phyloP scores from a whole-genome alignment of 306 rosid species.

The Alnus glutinosa region DNA sequence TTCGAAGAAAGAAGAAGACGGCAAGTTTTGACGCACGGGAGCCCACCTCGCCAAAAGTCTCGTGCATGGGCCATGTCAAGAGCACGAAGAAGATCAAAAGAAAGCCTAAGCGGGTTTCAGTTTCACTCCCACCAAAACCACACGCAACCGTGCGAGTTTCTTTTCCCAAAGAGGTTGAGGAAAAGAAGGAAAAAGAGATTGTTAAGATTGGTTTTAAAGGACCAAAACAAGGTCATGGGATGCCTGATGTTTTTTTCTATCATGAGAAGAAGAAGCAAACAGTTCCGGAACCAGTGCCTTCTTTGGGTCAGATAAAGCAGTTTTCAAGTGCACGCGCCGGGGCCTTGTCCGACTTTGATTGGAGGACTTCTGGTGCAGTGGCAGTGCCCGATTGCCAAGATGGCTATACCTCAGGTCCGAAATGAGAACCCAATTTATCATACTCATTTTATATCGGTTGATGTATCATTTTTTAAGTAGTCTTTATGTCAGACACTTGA shows the following conservation, averaged over 20 bases:
- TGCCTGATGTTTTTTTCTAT: background rate
- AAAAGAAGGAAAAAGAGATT: conserved; percentile 29
- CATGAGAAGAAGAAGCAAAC: conserved; percentile 15
- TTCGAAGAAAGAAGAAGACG: conserved; percentile 38
- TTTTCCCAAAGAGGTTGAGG: conserved; percentile 15
- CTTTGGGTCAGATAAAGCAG: conserved; percentile 21
- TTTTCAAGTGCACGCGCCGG: conserved; percentile 16
- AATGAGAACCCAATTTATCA: background rate
- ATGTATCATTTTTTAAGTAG: too few species aligned
- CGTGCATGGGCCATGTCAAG: conserved; percentile 64
- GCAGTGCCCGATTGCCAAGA: background rate
- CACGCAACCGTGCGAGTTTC: background rate
- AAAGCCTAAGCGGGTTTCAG: conserved; percentile 9
- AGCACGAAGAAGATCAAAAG: conserved; percentile 29
- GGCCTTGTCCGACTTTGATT: conserved; percentile 16
- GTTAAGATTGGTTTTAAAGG: conserved; percentile 17
- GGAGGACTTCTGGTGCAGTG: background rate
- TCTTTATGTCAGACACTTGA: too few species aligned
- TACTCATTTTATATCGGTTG: too few species aligned
- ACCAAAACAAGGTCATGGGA: background rate
- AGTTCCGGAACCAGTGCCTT: conserved; percentile 9
- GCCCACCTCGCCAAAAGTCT: conserved; percentile 60
- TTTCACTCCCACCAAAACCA: background rate
- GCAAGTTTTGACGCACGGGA: conserved; percentile 44
- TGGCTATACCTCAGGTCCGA: too few species aligned